A percentile compares a stretch with the other conserved stretches of the same genome.
phyloP scores from a whole-genome alignment of 345 rosid species.

The Raphanus sativus region DNA sequence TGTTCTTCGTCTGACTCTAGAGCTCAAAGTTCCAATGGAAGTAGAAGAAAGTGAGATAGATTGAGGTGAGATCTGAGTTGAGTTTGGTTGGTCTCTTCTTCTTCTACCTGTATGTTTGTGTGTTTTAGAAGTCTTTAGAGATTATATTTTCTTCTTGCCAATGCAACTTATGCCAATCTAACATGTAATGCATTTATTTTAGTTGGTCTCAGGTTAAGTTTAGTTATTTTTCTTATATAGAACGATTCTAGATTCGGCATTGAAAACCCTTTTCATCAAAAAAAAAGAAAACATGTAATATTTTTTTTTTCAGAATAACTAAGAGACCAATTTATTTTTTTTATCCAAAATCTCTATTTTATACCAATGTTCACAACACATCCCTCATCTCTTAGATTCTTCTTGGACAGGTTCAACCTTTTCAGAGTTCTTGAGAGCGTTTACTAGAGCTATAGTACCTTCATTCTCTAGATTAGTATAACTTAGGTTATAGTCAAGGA shows the following conservation, averaged over 20 bases:
- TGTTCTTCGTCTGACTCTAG: conserved; percentile 74
- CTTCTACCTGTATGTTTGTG: conserved; percentile 12
- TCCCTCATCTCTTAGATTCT: conserved; percentile 77
- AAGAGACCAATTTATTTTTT: neutral
- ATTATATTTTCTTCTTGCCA: neutral
- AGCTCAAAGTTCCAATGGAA: conserved; percentile 47
- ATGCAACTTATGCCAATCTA: conserved; percentile 19
- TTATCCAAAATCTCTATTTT: neutral
- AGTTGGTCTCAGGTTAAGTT: conserved; percentile 13
- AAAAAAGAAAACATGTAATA: neutral
- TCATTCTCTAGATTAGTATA: conserved; percentile 73
- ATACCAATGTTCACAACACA: conserved; percentile 37
- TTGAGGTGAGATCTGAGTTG: conserved; percentile 20
- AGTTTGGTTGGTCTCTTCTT: conserved; percentile 33
- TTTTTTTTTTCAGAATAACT: neutral
- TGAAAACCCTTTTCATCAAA: neutral
- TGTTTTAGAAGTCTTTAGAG: neutral
- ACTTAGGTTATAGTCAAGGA: conserved; percentile 62
- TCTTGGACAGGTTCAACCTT: conserved; percentile 70
- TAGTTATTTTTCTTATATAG: conserved; percentile 9
- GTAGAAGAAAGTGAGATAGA: conserved; percentile 31
- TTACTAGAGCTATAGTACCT: conserved; percentile 51
- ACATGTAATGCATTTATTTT: conserved; percentile 25
- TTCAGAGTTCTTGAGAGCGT: conserved; percentile 59
- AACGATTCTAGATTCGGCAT: conserved; percentile 7